Percentiles rank a stretch among this genome's conserved stretches.
Conservation (phyloP, 768 basidiomycete species). For the Cystobasidium ongulense region DNA sequence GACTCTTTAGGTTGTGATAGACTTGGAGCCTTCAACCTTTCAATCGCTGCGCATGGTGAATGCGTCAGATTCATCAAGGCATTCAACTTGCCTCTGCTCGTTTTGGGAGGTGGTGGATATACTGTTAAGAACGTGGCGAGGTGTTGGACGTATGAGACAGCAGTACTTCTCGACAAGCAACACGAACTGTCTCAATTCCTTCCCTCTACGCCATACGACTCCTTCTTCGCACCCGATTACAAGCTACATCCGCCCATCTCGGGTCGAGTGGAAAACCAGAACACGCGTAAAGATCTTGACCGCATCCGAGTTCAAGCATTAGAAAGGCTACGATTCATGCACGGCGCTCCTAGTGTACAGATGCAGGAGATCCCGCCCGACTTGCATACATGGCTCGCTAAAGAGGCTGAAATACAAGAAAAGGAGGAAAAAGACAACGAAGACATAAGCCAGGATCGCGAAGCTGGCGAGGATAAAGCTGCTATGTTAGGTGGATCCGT, state of each 20-base stretch:
- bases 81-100: conserved; percentile 79
- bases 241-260: conserved; percentile 86
- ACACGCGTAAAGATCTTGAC: conserved; percentile 71
- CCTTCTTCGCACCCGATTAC: conserved; percentile 87
- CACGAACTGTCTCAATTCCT: conserved; percentile 72
- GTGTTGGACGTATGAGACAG: conserved; percentile 99
- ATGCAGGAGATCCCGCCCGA: conserved; percentile 96
- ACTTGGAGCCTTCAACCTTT: conserved; percentile 92
- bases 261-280: conserved; percentile 78
- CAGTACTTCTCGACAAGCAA: conserved; percentile 69
- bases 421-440: conserved; percentile 23
- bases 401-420: conserved; percentile 56
- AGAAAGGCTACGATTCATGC: conserved; percentile 80
- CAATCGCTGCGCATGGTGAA: conserved; percentile 94
- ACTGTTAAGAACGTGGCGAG: conserved; percentile 92
- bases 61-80: conserved; percentile 94
- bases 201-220: conserved; percentile 78
- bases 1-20: conserved; percentile 92
- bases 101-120: conserved; percentile 92
- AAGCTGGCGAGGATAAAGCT: conserved; percentile 7
- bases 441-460: conserved; percentile 13
- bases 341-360: conserved; percentile 90
- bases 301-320: conserved; percentile 75
- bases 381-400: conserved; percentile 64
- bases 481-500: background rate